Percentiles rank a stretch among this genome's conserved stretches.
Conservation (phyloP, 768 basidiomycete genomes). For the Lactifluus subvellereus region DNA sequence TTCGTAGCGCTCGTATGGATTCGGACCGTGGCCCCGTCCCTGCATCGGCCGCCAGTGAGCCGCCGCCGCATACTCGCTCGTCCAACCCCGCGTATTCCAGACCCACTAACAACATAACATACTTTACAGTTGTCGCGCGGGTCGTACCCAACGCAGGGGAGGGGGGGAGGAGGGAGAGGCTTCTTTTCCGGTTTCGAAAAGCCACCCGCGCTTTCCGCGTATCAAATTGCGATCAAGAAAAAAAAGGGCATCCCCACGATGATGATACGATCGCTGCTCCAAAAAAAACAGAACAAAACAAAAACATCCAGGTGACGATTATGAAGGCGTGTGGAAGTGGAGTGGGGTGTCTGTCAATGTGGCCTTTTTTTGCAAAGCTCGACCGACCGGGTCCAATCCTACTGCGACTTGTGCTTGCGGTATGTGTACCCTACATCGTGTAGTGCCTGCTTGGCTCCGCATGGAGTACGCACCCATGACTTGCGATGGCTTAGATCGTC, state of each 20-base stretch:
- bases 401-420: background rate
- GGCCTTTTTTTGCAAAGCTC: no score
- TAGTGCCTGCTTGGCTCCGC: slow-evolving; percentile 8
- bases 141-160: background rate
- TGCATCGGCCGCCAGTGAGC: background rate
- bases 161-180: background rate
- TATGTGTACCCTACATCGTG: slow-evolving; percentile 7
- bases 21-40: background rate
- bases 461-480: background rate
- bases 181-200: background rate
- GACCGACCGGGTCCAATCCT: no score
- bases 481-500: background rate
- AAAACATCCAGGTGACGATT: background rate
- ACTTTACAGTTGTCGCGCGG: background rate
- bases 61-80: no score
- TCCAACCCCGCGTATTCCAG: background rate
- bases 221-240: background rate
- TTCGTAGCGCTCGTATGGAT: background rate
- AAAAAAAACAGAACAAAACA: no score
- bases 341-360: background rate
- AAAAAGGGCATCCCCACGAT: background rate
- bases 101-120: background rate
- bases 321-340: background rate
- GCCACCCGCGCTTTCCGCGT: background rate
- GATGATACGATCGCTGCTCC: background rate